These are phyloP conservation scores for Zygoascus ofunaensis DNA, from an alignment of 805 yeast genomes.

Conservation along the genomic window DNA sequence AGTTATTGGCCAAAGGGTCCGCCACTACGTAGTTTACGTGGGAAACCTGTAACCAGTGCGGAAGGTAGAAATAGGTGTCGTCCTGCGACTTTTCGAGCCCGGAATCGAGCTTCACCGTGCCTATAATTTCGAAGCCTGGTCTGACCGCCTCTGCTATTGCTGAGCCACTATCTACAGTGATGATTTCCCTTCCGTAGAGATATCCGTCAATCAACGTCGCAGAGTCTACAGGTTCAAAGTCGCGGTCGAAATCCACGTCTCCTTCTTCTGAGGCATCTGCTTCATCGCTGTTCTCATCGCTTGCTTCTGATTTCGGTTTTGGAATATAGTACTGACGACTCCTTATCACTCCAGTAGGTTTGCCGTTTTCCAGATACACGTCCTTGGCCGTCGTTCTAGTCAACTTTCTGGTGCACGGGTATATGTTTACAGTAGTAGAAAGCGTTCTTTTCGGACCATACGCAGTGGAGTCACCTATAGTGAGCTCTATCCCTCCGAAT, in stretches of 20 bases:
- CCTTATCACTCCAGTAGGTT: conserved; percentile 5
- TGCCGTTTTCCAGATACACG: conserved; percentile 4
- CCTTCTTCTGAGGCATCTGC: conserved; percentile 18
- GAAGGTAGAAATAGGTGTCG: conserved; percentile 30
- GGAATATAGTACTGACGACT: conserved; percentile 15
- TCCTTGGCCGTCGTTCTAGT: conserved; percentile 10
- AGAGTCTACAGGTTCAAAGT: conserved; percentile 28
- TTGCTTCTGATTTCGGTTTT: conserved; percentile 1
- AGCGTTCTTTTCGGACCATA: conserved; percentile 20
- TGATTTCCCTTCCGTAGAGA: conserved; percentile 52
- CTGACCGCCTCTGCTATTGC: neutral
- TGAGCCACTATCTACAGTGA: conserved; percentile 27
- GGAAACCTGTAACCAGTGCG: conserved; percentile 49
- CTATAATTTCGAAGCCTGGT: conserved; percentile 56
- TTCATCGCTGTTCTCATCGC: conserved; percentile 6
- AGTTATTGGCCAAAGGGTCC: conserved; percentile 21
- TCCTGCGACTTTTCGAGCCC: neutral
- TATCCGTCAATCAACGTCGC: conserved; percentile 49
- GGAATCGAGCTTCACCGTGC: conserved; percentile 21
- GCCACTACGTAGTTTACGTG: conserved; percentile 48
- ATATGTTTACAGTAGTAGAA: conserved; percentile 13
- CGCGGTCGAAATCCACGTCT: conserved; percentile 17
- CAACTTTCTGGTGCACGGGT: conserved; percentile 15
- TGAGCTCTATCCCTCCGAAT: conserved; percentile 20
- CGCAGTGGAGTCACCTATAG: conserved; percentile 37